Base-by-base conservation (phyloP, 1,139 yeast genomes). In the Meyerozyma athensensis region DNA sequence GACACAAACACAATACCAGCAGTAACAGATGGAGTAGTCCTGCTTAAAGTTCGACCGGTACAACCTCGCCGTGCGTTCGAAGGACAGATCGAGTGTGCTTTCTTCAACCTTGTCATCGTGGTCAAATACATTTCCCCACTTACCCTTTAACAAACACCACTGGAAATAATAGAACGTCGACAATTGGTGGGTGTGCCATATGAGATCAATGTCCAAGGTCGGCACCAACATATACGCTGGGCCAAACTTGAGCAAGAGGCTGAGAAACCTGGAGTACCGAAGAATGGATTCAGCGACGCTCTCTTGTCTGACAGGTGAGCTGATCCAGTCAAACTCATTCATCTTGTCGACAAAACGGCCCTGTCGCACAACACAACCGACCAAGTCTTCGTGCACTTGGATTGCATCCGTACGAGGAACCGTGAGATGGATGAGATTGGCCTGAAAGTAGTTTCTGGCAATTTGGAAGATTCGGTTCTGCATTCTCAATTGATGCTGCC, bases 131-230 rank as follows among this genome's bases (percentile, higher is more conserved):
- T 12, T 24, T 12, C 28, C 10, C 28, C 28, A 24, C 13, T 24
- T 24, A 18, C 26, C 18, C 24, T 31, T 32, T 6, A 9, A 12
- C 20, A 40, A 36, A 35, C 61, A 57, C 36, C 51, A 55, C 2
- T 45, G 36, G 33, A 52, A 49, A 43, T 67, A 66, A 19, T 44
- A 44, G 14, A 34, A 37, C 31, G 58, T 53, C 4, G 53, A 46
- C 21, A 66, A 48, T 40, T 61, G 68, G 41, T 66, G 70, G 7
- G 72, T 65, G 39, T 63, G 70, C 72, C 72, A 66, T 1, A 61
- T 49, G 30, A 67, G 49, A 41, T 67, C 72, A 21, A 67, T 58
- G 38, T 67, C 72, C 38, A 65, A 48, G 1, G 72, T 63, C 0
- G 73, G 72, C 1, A 66, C 63, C 14, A 59, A 45, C 39, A 54